Evolutionary conservation across 306 rosid genomes (phyloP).

Genomic region (Cicer cuneatum): DNA sequence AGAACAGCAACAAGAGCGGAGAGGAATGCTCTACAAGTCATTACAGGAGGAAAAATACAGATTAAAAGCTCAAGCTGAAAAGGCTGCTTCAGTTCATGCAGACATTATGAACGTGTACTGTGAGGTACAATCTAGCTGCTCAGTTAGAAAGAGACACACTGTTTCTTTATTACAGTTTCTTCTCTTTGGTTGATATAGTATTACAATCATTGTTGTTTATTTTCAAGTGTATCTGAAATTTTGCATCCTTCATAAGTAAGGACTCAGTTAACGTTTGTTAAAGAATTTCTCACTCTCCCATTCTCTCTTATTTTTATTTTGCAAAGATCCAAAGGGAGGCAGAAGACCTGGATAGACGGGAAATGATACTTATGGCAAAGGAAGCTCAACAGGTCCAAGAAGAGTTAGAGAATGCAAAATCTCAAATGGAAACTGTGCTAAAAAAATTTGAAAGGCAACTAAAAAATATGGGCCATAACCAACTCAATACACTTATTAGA

Average conservation of each 20-base stretch:
- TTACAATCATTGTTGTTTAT: conserved; percentile 28
- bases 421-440: conserved; percentile 67
- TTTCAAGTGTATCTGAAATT: conserved; percentile 34
- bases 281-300: not conserved
- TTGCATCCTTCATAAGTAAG: conserved; percentile 32
- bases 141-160: conserved; percentile 18
- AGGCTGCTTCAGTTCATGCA: conserved; percentile 69
- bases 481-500: conserved; percentile 66
- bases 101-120: conserved; percentile 62
- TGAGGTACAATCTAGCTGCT: conserved; percentile 65
- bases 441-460: conserved; percentile 72
- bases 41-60: conserved; percentile 73
- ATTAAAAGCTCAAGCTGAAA: conserved; percentile 70
- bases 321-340: conserved; percentile 83
- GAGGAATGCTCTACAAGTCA: conserved; percentile 76
- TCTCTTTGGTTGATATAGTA: conserved; percentile 36
- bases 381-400: conserved; percentile 65
- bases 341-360: conserved; percentile 75
- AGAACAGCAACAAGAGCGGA: conserved; percentile 82
- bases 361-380: conserved; percentile 68
- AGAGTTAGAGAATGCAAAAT: conserved; percentile 65
- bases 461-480: conserved; percentile 53
- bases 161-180: conserved; percentile 38
- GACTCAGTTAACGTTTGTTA: not conserved
- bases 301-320: not conserved